Conservation (phyloP, 1,284 basidiomycete species). For the Melanopsichium pennsylvanicum region DNA sequence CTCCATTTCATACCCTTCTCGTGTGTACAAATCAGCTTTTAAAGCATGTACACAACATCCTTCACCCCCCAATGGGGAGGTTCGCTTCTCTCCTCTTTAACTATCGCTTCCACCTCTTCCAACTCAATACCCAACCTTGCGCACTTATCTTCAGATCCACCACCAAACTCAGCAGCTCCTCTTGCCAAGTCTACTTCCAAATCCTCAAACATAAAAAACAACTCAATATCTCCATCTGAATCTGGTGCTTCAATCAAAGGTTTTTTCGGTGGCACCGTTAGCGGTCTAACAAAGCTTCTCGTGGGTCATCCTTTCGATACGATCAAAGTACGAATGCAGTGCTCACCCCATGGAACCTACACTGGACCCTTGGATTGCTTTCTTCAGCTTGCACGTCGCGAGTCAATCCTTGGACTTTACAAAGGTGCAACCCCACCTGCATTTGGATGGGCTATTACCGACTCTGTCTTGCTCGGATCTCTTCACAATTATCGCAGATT, state of each 20-base stretch:
- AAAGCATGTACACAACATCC: slow-evolving; percentile 17
- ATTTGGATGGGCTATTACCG: slow-evolving; percentile 78
- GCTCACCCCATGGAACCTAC: slow-evolving; percentile 76
- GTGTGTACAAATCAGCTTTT: too few species aligned
- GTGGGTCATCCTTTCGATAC: slow-evolving; percentile 72
- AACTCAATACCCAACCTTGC: slow-evolving; percentile 16
- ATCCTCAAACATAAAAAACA: neutral
- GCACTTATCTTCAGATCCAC: slow-evolving; percentile 17
- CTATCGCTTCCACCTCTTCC: slow-evolving; percentile 3
- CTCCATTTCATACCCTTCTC: neutral
- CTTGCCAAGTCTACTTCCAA: neutral
- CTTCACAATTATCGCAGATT: slow-evolving; percentile 66
- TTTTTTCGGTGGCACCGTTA: slow-evolving; percentile 65
- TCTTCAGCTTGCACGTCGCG: slow-evolving; percentile 72
- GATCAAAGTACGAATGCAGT: slow-evolving; percentile 79
- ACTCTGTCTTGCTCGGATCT: slow-evolving; percentile 78
- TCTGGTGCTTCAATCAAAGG: slow-evolving; percentile 57
- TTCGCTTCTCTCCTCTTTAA: slow-evolving; percentile 6
- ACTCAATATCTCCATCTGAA: slow-evolving; percentile 5
- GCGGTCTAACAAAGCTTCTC: slow-evolving; percentile 66
- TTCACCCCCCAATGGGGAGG: slow-evolving; percentile 28
- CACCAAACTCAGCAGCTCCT: slow-evolving; percentile 21
- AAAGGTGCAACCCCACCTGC: slow-evolving; percentile 74
- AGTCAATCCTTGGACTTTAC: slow-evolving; percentile 67
- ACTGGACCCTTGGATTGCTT: slow-evolving; percentile 75